Evolutionary conservation across 2,329 filamentous ascomycete genomes (phyloP).

Genomic region (Chaetomium sp.): DNA sequence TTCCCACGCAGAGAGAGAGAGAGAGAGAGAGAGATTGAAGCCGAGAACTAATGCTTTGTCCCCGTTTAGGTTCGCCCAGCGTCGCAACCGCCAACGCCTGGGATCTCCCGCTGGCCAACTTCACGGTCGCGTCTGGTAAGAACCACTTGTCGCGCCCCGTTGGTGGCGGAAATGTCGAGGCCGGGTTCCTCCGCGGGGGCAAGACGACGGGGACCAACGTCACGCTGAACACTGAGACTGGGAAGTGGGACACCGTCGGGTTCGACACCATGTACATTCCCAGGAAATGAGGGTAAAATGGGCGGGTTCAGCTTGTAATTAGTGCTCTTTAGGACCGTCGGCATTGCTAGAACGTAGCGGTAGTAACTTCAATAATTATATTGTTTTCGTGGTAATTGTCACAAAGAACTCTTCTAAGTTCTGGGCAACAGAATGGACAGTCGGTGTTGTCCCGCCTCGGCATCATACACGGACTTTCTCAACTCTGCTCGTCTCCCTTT

Average conservation of each 20-base stretch:
- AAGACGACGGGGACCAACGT: slow-evolving; percentile 52
- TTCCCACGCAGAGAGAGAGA: neutral
- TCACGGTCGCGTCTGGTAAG: slow-evolving; percentile 64
- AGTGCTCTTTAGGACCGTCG: too few relatives aligned
- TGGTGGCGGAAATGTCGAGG: slow-evolving; percentile 50
- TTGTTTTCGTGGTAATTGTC: too few relatives aligned
- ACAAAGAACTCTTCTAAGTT: too few relatives aligned
- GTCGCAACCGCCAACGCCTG: slow-evolving; percentile 62
- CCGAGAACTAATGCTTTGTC: neutral
- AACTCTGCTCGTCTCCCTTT: too few relatives aligned
- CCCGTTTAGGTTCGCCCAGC: slow-evolving; percentile 52
- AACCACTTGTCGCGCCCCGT: slow-evolving; percentile 56
- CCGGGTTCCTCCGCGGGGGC: slow-evolving; percentile 57
- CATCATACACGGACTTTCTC: too few relatives aligned
- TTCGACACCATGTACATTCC: slow-evolving; percentile 27
- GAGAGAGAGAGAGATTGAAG: neutral
- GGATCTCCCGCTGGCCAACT: slow-evolving; percentile 70
- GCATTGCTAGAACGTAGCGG: too few relatives aligned
- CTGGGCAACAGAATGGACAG: too few relatives aligned
- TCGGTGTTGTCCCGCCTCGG: too few relatives aligned
- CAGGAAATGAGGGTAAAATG: too few relatives aligned
- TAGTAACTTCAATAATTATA: too few relatives aligned
- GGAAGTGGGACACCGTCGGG: slow-evolving; percentile 25
- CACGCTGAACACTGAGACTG: slow-evolving; percentile 42
- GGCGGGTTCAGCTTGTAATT: too few relatives aligned